A percentile compares a stretch with the other conserved stretches of the same genome.
Evolutionary conservation across 768 basidiomycete genomes (phyloP).

Genomic region (Mycena rebaudengoi): DNA sequence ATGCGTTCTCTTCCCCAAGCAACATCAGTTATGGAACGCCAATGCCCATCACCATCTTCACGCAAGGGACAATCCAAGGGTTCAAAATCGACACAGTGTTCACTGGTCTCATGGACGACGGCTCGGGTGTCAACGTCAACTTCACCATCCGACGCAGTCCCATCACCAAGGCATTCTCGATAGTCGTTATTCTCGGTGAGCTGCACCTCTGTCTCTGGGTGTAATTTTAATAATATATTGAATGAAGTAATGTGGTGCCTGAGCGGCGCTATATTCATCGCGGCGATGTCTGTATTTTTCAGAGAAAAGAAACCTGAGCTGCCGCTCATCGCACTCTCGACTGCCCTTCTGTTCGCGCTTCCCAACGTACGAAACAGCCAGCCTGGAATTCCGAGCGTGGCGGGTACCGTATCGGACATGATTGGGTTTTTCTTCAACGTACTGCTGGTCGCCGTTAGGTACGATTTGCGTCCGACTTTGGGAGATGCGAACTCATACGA

Average conservation of each 20-base stretch:
- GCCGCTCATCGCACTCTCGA: slow-evolving; percentile 17
- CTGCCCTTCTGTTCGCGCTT: slow-evolving; percentile 15
- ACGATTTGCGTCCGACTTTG: not conserved
- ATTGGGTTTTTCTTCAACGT: slow-evolving; percentile 10
- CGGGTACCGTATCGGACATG: slow-evolving; percentile 15
- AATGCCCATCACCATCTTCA: not conserved
- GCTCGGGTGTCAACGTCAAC: not conserved
- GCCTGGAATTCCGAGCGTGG: slow-evolving; percentile 11
- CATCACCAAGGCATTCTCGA: slow-evolving; percentile 5
- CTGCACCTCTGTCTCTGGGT: not conserved
- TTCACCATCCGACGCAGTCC: not conserved
- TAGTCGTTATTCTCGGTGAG: slow-evolving; percentile 4
- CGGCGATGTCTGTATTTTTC: slow-evolving; percentile 15
- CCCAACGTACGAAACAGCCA: slow-evolving; percentile 23
- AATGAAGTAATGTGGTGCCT: slow-evolving; percentile 17
- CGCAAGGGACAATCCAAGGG: not conserved
- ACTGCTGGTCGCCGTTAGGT: slow-evolving; percentile 12
- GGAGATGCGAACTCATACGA: not conserved
- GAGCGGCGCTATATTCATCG: slow-evolving; percentile 4
- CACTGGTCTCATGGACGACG: not conserved
- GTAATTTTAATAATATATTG: not conserved
- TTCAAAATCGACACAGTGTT: not conserved
- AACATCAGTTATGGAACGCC: not conserved
- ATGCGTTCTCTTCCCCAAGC: not conserved
- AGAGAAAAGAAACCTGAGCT: slow-evolving; percentile 6